Evolutionary conservation across 2,329 filamentous ascomycete species (phyloP).

Genomic region (Apiospora sp.): DNA sequence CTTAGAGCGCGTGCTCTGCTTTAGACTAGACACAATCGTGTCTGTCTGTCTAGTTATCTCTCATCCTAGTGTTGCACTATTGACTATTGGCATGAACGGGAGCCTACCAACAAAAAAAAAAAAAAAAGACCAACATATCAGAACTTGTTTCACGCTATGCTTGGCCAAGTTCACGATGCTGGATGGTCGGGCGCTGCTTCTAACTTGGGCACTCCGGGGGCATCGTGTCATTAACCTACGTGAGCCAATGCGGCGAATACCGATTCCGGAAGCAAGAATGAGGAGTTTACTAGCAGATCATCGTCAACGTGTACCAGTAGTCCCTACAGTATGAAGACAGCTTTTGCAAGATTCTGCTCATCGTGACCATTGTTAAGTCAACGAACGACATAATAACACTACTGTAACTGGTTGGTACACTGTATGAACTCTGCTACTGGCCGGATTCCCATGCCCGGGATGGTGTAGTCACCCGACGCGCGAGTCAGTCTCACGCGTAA

Average conservation of each 20-base stretch:
- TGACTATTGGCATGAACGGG: slow-evolving; percentile 10
- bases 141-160: slow-evolving; percentile 11
- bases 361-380: neutral
- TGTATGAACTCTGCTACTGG: slow-evolving; percentile 6
- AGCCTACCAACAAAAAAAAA: neutral
- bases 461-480: neutral
- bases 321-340: neutral
- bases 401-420: neutral
- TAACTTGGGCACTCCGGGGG: neutral
- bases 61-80: slow-evolving; percentile 11
- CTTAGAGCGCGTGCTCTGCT: slow-evolving; percentile 9
- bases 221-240: slow-evolving; percentile 12
- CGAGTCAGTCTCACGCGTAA: slow-evolving; percentile 18
- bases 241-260: slow-evolving; percentile 2
- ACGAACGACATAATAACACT: neutral
- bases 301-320: neutral
- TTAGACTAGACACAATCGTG: neutral
- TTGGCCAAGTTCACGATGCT: slow-evolving; percentile 15
- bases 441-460: slow-evolving; percentile 1
- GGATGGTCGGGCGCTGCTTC: neutral
- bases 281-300: slow-evolving; percentile 9
- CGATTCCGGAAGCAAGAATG: slow-evolving; percentile 3
- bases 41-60: neutral
- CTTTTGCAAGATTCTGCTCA: neutral
- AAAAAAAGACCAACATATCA: neutral